Base-by-base conservation (phyloP, 73 alveolate genomes). In the Uronychia binucleata region DNA sequence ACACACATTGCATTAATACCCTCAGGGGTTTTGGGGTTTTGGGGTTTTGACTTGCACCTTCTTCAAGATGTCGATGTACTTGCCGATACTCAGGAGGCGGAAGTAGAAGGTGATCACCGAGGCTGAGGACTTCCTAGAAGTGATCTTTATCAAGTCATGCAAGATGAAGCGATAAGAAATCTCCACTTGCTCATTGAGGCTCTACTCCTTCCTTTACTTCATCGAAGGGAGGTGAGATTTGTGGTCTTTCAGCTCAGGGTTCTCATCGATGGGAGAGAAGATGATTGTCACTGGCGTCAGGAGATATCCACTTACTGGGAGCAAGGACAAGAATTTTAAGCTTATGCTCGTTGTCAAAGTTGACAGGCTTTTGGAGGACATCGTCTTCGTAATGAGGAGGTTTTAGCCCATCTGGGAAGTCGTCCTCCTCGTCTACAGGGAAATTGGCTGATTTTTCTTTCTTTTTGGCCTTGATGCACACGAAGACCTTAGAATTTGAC, bases 91-190 rank as follows among this genome's bases (percentile, higher is more conserved):
- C 1, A 86, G 92, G 26, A 86, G 57, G 26, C 92, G 34, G 87
- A 86, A 86, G 80, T 86, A 86, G 60, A 86, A 86, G 1, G 92
- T 86, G 27, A 86, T 86, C 26, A 78, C 78, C 57, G 57, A 76
- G 1, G 92, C 30, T 0, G 92, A 86, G 26, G 87, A 78, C 33
- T 86, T 86, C 59, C 92, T 86, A 28, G 92, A 86, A 0, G 92
- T 86, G 34, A 86, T 86, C 83, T 86, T 86, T 1, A 86, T 86
- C 34, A 86, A 46, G 46, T 86, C 92, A 32, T 86, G 74, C 81
- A 86, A 31, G 46, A 86, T 27, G 83, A 86, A 86, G 57, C 92
- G 34, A 31, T 46, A 19, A 19, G 67, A 46, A 11, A 46, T 46
- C 67, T 46, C 67, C 19, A 11, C 19, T 19, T 11, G 19, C 67